A percentile compares a stretch with the other conserved stretches of the same genome.
phyloP scores from a whole-genome alignment of 306 rosid species.

The Notholithocarpus densiflorus region DNA sequence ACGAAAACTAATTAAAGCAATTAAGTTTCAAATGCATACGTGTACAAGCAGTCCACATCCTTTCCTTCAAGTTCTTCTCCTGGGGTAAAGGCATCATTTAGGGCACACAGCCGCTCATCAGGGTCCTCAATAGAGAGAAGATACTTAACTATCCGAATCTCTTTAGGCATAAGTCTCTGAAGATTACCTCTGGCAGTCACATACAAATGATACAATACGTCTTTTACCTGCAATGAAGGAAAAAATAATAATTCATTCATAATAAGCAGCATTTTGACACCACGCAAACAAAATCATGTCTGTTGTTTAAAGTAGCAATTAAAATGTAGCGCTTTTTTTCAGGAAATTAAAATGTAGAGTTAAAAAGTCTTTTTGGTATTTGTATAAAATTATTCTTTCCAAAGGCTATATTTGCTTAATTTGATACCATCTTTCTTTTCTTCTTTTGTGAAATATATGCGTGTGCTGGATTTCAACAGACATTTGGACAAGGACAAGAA shows the following conservation, averaged over 20 bases:
- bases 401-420: background rate
- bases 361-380: background rate
- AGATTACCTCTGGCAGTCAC: constrained; percentile 76
- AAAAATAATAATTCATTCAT: background rate
- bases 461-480: background rate
- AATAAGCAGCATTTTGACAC: background rate
- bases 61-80: constrained; percentile 85
- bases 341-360: background rate
- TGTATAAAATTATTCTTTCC: background rate
- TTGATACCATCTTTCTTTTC: background rate
- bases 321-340: background rate
- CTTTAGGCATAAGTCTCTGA: constrained; percentile 82
- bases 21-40: constrained; percentile 48
- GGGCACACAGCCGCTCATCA: constrained; percentile 57
- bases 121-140: constrained; percentile 74
- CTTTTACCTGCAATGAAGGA: constrained; percentile 57
- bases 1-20: background rate
- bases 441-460: background rate
- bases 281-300: background rate
- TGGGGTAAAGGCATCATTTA: constrained; percentile 88
- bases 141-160: constrained; percentile 75
- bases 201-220: constrained; percentile 75
- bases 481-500: background rate
- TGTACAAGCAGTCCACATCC: constrained; percentile 66
- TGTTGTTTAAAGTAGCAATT: background rate